Conservation (phyloP, 2,329 filamentous ascomycete genomes). For the Aspergillus thermomutatus region DNA sequence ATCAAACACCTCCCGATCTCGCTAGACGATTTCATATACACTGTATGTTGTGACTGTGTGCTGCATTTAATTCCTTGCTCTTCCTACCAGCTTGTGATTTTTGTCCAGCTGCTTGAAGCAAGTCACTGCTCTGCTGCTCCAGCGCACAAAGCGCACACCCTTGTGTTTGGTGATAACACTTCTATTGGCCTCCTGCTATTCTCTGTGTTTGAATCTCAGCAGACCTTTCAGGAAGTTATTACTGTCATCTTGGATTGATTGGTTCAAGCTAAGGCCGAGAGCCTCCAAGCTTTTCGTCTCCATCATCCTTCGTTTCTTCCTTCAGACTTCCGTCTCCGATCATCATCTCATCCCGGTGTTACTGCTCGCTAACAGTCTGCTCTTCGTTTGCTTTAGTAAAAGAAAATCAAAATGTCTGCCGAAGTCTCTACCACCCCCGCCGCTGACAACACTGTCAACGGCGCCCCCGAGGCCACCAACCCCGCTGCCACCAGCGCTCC, state of each 20-base stretch:
- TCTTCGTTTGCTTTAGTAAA: slow-evolving; percentile 1
- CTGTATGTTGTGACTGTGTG: slow-evolving; percentile 11
- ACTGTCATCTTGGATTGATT: neutral
- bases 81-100: neutral
- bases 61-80: neutral
- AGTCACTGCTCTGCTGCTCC: neutral
- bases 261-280: neutral
- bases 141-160: neutral
- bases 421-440: slow-evolving; percentile 72
- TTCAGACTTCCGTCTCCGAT: neutral
- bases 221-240: neutral
- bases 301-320: neutral
- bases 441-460: slow-evolving; percentile 57
- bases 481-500: slow-evolving; percentile 67
- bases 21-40: slow-evolving; percentile 7
- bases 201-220: neutral
- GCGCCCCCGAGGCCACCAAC: slow-evolving; percentile 57
- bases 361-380: slow-evolving; percentile 6
- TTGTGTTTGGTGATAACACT: neutral
- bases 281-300: neutral
- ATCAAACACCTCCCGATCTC: slow-evolving; percentile 5
- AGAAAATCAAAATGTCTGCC: slow-evolving; percentile 64
- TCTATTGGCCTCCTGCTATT: neutral
- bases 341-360: slow-evolving; percentile 2
- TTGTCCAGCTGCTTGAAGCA: neutral